Conservation (phyloP, 345 rosid genomes). For the Corchorus olitorius region DNA sequence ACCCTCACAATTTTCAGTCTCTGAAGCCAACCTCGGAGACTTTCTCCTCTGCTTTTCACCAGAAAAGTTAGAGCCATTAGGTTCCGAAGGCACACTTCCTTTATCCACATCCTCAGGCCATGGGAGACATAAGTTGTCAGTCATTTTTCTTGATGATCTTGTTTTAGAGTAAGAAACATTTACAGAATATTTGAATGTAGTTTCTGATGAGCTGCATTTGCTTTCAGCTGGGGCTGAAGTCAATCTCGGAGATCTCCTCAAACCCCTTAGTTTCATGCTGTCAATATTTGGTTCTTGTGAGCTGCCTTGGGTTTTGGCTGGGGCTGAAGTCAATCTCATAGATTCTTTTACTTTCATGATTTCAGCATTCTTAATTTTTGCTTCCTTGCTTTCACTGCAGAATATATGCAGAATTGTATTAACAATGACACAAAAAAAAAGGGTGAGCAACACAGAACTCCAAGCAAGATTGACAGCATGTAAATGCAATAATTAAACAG, state of each 20-base stretch:
- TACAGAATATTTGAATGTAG: conserved; percentile 13
- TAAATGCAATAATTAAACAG: not conserved
- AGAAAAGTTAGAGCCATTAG: conserved; percentile 3
- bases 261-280: conserved; percentile 5
- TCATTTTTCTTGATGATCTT: conserved; percentile 15
- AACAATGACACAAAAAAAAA: not conserved
- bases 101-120: conserved; percentile 25
- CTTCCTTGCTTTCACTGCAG: not conserved
- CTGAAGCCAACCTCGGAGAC: conserved; percentile 38
- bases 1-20: conserved; percentile 21
- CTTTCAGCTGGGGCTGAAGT: conserved; percentile 25
- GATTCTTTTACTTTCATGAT: conserved; percentile 25
- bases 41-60: conserved; percentile 27
- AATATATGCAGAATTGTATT: not conserved
- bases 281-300: conserved; percentile 12
- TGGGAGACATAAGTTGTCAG: conserved; percentile 20
- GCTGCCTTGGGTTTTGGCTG: conserved; percentile 17
- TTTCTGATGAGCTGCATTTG: conserved; percentile 15
- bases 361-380: not conserved
- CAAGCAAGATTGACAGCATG: not conserved
- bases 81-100: not conserved
- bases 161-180: conserved; percentile 6
- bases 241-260: conserved; percentile 35
- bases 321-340: conserved; percentile 28
- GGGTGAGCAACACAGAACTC: not conserved